Base-by-base conservation (phyloP, 805 yeast genomes). In the Candida adriatica region DNA sequence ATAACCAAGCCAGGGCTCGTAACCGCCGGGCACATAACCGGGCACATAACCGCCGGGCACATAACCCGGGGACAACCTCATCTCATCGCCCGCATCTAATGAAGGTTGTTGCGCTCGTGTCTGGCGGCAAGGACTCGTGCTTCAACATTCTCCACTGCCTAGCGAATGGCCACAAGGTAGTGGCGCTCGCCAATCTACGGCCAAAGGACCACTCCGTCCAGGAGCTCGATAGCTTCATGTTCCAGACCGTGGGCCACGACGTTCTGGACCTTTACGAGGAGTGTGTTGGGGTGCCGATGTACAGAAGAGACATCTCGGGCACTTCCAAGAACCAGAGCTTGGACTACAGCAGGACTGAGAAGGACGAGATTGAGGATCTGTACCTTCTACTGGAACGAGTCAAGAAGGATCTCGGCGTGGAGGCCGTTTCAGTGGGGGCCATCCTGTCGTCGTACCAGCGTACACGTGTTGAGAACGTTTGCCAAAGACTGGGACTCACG, bases 61-160 rank as follows among this genome's bases (percentile, higher is more conserved):
- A n/a, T n/a, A n/a, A n/a, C n/a, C n/a, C n/a, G n/a, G n/a, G n/a
- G n/a, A n/a, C n/a, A n/a, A n/a, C n/a, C n/a, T n/a, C n/a, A n/a
- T n/a, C n/a, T n/a, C n/a, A n/a, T n/a, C n/a, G n/a, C n/a, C n/a
- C n/a, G n/a, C n/a, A n/a, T n/a, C n/a, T n/a, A 23, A 90, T 92
- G 98, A 87, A 86, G 55, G 84, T 88, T 51, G 83, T 87, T 20
- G 98, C 95, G 0, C 65, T 92, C 15, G 76, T 92, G 1, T 84
- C 95, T 1, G 98, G 98, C 5, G 98, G 98, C 0, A 92, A 92
- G 50, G 98, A 92, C 55, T 88, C 96, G 7, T 86, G 88, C 59
- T 92, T 71, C 56, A 92, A 88, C 51, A 75, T 90, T 11, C 59
- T 86, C 23, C 95, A 92, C 52, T 86, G 97, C 49, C 53, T 83